Evolutionary conservation across 768 basidiomycete genomes (phyloP), one percentile per base, ranked within the genome.

Genomic region (Psilocybe cyanescens): DNA sequence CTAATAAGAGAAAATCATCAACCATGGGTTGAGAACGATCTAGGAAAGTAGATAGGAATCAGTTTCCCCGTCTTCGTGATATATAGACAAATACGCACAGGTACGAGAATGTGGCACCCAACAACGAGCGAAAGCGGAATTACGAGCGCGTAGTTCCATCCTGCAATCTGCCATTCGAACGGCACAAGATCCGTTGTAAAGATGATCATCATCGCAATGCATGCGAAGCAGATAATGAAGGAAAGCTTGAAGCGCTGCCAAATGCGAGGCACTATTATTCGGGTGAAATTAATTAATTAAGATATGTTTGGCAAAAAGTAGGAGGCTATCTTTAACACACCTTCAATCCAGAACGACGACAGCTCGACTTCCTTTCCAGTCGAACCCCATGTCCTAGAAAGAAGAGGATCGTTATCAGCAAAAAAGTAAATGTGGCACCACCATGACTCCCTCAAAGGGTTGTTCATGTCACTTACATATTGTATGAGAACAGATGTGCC

Each of bases 331-430:
- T 29, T 35, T 17, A 12, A 39, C 57, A 44, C 28, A 59, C 62
- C 59, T 60, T 96, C 94, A 65, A 92, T 86, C 86, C 91, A 94
- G 80, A 96, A 94, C 59, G 94, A 93, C 1, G 90, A 92, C 30
- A 86, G 82, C 70, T 94, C 90, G 55, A 95, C 92, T 75, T 93
- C 92, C 75, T 96, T 95, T 67, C 77, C 81, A 1, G 83, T 84
- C 30, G 82, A 83, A 30, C 83, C 82, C 83, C 83, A 84, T 35
- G 82, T 83, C 82, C 81, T 83, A 52, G 28, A 56, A 51, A 61
- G 51, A 51, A 35, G 39, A 55, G 4, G 57, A 61, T 44, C 41
- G 41, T 44, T 14, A 44, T 44, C 57, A 63, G 46, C 41, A 30
- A 51, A 16, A 57, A 51, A 47, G 35, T 60, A 14, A 33, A 47